These are phyloP conservation scores for Primulina huaijiensis DNA, from an alignment of 257 asterid species.

Conservation along the genomic window DNA sequence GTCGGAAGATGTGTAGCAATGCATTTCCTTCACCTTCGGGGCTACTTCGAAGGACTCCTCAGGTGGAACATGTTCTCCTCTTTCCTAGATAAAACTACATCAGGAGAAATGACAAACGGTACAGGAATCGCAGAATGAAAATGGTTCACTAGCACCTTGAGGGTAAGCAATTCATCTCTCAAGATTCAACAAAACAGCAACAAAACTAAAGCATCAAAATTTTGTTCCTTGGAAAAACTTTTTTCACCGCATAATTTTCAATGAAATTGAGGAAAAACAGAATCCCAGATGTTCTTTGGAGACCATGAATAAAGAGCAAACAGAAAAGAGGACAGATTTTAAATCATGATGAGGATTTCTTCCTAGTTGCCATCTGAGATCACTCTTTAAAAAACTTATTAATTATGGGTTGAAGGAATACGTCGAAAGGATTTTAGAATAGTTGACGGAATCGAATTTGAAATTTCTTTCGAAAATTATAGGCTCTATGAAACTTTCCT, in stretches of 20 bases:
- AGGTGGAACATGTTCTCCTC: constrained; percentile 92
- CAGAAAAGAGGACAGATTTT: constrained; percentile 6
- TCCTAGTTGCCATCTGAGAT: background rate
- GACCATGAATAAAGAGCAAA: constrained; percentile 12
- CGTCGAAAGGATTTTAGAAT: no score
- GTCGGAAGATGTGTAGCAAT: constrained; percentile 97
- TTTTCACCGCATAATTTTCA: background rate
- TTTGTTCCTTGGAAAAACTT: constrained; percentile 8
- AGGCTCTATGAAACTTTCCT: no score
- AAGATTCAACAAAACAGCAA: background rate
- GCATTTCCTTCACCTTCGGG: constrained; percentile 82
- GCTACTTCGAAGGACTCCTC: constrained; percentile 94
- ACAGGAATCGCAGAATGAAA: background rate
- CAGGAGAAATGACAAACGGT: constrained; percentile 22
- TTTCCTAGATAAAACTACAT: constrained; percentile 60
- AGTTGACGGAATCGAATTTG: no score
- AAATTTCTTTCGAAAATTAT: no score
- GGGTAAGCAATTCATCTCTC: constrained; percentile 16
- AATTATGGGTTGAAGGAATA: background rate
- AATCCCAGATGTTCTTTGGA: background rate
- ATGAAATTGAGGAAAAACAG: background rate
- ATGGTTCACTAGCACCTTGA: background rate
- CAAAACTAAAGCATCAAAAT: constrained; percentile 9
- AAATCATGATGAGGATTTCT: constrained; percentile 8
- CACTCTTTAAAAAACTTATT: constrained; percentile 3